Evolutionary conservation across 1,284 basidiomycete species (phyloP).

Genomic region (Cronartium quercuum): DNA sequence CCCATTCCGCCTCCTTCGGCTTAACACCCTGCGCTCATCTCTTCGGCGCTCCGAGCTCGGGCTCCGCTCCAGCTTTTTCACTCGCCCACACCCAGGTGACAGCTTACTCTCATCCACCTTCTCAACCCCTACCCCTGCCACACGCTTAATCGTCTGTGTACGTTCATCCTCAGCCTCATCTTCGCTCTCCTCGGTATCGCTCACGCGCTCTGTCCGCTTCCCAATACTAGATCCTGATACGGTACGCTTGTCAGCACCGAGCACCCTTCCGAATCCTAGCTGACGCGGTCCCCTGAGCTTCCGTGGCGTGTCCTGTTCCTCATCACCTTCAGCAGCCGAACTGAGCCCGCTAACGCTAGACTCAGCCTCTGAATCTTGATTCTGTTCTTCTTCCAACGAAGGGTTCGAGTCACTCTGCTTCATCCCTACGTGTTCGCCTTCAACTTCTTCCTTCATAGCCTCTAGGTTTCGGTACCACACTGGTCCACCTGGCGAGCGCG

Average conservation of each 20-base stretch:
- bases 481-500: slow-evolving; percentile 24
- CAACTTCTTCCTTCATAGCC: slow-evolving; percentile 4
- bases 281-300: neutral
- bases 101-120: neutral
- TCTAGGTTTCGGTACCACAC: slow-evolving; percentile 27
- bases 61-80: neutral
- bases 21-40: neutral
- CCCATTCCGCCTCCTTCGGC: neutral
- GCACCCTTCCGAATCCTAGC: slow-evolving; percentile 1
- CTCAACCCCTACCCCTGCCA: neutral
- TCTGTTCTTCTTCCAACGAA: slow-evolving; percentile 24
- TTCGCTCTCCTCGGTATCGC: neutral
- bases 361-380: slow-evolving; percentile 1
- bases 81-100: neutral
- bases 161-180: neutral
- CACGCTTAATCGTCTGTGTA: neutral
- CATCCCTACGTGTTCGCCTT: neutral
- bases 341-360: slow-evolving; percentile 30
- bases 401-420: slow-evolving; percentile 13
- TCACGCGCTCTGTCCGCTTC: slow-evolving; percentile 22
- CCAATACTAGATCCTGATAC: slow-evolving; percentile 32
- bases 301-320: neutral
- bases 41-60: neutral
- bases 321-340: neutral
- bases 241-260: neutral